Evolutionary conservation across 2,329 filamentous ascomycete species (phyloP), one percentile per base, ranked within the genome.

Genomic region (Penicillium sp.): DNA sequence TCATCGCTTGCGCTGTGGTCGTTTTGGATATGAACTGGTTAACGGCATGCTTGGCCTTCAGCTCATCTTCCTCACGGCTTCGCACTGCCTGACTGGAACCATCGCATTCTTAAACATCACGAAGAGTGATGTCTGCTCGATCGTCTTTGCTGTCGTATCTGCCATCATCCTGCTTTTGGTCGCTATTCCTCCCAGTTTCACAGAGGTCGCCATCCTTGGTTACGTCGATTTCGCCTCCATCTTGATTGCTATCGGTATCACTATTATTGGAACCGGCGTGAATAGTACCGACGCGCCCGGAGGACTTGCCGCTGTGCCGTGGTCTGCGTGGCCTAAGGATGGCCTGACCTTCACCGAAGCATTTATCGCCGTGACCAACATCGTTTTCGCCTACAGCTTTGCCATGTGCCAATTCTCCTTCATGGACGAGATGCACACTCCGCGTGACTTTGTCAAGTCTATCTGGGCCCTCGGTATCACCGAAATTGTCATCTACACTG

Each of bases 21-120:
- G 63, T 9, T 67, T 75, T 45, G 76, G 74, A 6, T 76, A 76
- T 57, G 71, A 76, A 59, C 55, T 78, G 6, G 65, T 73, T 14
- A 69, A 70, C 34, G 66, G 66, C 53, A 78, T 78, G 74, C 74
- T 79, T 52, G 67, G 69, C 14, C 67, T 75, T 27, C 70, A 76
- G 52, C 58, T 79, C 43, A 65, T 76, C 10, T 69, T 79, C 21
- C 61, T 78, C 4, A 74, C 75, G 2, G 77, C 75, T 32, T 77
- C 74, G 1, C 76, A 79, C 59, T 73, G 73, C 50, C 57, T 79
- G 48, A 79, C 77, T 5, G 77, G 77, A 10, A 77, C 77, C 5
- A 79, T 79, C 55, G 76, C 76, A 1, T 78, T 69, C 55, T 69
- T 75, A 50, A 64, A 65, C 47, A 77, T 79, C 49, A 71, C 74